Evolutionary conservation across 805 yeast species (phyloP), one percentile per base, ranked within the genome.

Genomic region (Debaryomyces tyrocola): DNA sequence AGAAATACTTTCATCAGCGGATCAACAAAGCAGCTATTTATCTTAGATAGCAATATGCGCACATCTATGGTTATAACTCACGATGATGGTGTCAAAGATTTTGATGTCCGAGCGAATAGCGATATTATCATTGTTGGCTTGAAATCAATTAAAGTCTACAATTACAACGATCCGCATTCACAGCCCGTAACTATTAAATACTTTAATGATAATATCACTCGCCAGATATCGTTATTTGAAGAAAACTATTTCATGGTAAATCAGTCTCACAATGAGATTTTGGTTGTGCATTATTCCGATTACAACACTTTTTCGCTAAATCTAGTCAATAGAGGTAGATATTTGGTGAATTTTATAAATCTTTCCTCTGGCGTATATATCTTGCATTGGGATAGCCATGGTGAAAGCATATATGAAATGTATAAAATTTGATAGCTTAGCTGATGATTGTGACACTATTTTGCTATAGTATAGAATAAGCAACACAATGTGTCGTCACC

Each of bases 121-220:
- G 35, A 17, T 14, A 7, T 40, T 36, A 4, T 46, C 4, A 14
- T 46, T 9, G n/a, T 43, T 20, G 50, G 46, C 12, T 24, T 39
- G 10, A 43, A 39, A 29, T 35, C 38, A 8, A 35, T 35, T 18
- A 17, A 14, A 12, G 35, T 29, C 14, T 28, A 28, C n/a, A 15
- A 29, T 5, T 17, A 12, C n/a, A 18, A 35, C 2, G 20, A 35
- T 20, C 38, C 20, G 3, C 6, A 17, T 3, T 11, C 18, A 12
- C 7, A 12, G 7, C 20, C 20, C 10, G 8, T 35, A 7, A 2
- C 38, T 10, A 20, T 48, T 17, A 15, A 20, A 12, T 48, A 48
- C 33, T 31, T 39, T 2, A 48, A 48, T 29, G 42, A 48, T 18
- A 48, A 48, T 39, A 44, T 48, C 33, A 39, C 29, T 8, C 41